Base-by-base conservation (phyloP, 2,329 filamentous ascomycete genomes). In the Fusarium proliferatum region DNA sequence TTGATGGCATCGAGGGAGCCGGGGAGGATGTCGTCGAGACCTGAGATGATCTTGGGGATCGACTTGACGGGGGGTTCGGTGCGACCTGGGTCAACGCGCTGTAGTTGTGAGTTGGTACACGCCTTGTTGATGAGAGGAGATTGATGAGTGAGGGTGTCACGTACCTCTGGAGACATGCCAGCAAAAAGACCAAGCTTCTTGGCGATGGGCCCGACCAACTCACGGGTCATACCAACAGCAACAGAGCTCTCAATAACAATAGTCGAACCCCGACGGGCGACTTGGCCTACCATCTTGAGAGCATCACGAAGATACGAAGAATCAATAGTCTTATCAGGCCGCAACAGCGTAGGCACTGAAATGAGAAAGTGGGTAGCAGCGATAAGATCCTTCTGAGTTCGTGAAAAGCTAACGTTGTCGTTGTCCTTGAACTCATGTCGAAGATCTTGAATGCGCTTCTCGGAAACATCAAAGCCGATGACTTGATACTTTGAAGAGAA, bases 111-210 rank as follows among this genome's bases (percentile, higher is more conserved):
- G 11, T 42, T 17, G 43, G 26, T 5, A 13, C 19, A 13, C 6
- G 21, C 10, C 15, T 9, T 13, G 7, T 1, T 8, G 10, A 7
- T 30, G 12, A 30, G 26, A 11, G 26, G 13, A 4, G 2, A n/a
- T n/a, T 33, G 6, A 10, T 33, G 13, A 17, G 17, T 11, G 13
- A 26, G 21, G 12, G 1, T 21, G 11, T 23, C 6, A 19, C 41
- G 16, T 36, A 62, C 51, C 33, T 62, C 39, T 8, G 59, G 59
- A 9, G 59, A 57, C 51, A 57, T 62, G 26, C 51, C 51, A 38
- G 59, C 30, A 10, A 62, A 62, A 10, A 62, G 39, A 15, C 51
- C 51, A 9, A 55, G 41, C 39, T 30, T 34, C 13, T 9, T 62
- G 15, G 51, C 59, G 9, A 62, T 17, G 16, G 51, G 59, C 10